These are phyloP conservation scores for Trypanosoma boissoni DNA, from an alignment of 208 protist species.

Conservation along the genomic window DNA sequence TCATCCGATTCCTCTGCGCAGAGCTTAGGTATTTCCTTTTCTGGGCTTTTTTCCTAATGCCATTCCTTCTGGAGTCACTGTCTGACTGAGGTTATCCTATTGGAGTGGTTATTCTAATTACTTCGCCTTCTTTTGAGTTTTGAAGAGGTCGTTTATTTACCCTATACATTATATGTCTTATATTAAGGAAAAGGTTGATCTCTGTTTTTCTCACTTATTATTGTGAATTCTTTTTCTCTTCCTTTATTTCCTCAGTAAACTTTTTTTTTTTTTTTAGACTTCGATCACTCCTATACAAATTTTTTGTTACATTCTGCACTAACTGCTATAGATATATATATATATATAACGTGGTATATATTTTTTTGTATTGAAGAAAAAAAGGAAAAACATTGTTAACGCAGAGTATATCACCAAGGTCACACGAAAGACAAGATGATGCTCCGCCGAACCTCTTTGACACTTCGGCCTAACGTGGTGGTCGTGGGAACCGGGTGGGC, in stretches of 20 bases:
- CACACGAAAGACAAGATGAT: slow-evolving; percentile 19
- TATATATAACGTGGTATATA: no score
- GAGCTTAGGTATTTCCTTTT: no score
- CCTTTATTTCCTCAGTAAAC: background rate
- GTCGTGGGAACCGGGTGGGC: slow-evolving; percentile 92
- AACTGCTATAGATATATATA: background rate
- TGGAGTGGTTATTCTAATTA: no score
- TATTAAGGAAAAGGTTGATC: no score
- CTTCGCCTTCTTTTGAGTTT: no score
- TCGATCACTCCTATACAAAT: background rate
- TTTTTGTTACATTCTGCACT: background rate
- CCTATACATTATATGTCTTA: no score
- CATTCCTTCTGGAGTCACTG: no score
- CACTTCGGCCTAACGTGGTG: slow-evolving; percentile 77
- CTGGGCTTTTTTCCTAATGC: no score
- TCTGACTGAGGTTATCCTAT: no score
- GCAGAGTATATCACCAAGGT: background rate
- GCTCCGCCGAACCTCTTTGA: slow-evolving; percentile 30
- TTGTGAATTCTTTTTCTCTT: background rate
- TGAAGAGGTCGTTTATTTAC: no score
- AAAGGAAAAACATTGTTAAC: background rate
- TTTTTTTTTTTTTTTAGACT: background rate
- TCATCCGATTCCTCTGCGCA: no score
- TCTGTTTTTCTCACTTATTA: no score
- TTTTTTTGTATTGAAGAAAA: slow-evolving; percentile 2